Percentiles rank a stretch among this genome's conserved stretches.
Evolutionary conservation across 2,329 filamentous ascomycete genomes (phyloP).

Genomic region (Lojkania enalia): DNA sequence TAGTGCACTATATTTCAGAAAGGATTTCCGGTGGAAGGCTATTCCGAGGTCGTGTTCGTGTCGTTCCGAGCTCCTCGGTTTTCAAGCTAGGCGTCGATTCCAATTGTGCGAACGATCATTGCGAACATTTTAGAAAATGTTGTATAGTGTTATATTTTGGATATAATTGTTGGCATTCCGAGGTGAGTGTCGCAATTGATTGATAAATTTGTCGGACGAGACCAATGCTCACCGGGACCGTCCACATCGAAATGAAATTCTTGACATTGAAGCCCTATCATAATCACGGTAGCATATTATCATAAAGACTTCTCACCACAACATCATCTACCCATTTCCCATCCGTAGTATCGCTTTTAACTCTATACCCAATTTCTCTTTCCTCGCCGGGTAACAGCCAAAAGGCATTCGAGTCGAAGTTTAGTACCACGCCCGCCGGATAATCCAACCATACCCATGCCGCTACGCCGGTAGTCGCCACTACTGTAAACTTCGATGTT

Average conservation of each 20-base stretch:
- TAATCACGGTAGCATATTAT: conserved; percentile 39
- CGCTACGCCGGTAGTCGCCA: conserved; percentile 53
- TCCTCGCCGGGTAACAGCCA: conserved; percentile 52
- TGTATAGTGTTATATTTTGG: too few relatives aligned
- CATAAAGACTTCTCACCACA: conserved; percentile 58
- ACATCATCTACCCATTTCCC: conserved; percentile 53
- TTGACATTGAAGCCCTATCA: background rate
- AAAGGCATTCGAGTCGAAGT: conserved; percentile 60
- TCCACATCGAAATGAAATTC: background rate
- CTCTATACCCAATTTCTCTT: conserved; percentile 51
- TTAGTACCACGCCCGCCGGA: conserved; percentile 52
- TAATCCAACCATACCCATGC: conserved; percentile 61
- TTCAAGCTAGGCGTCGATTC: too few relatives aligned
- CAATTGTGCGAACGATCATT: too few relatives aligned
- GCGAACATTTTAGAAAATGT: too few relatives aligned
- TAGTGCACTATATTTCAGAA: too few relatives aligned
- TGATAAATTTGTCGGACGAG: too few relatives aligned
- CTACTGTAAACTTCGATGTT: conserved; percentile 50
- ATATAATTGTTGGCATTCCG: too few relatives aligned
- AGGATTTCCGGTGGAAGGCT: too few relatives aligned
- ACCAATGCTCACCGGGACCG: background rate
- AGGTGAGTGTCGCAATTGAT: too few relatives aligned
- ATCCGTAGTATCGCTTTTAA: conserved; percentile 50
- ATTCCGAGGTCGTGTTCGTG: too few relatives aligned
- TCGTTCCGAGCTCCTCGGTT: too few relatives aligned